phyloP scores from a whole-genome alignment of 495 filamentous ascomycete species.

The Hamigera avellanea region DNA sequence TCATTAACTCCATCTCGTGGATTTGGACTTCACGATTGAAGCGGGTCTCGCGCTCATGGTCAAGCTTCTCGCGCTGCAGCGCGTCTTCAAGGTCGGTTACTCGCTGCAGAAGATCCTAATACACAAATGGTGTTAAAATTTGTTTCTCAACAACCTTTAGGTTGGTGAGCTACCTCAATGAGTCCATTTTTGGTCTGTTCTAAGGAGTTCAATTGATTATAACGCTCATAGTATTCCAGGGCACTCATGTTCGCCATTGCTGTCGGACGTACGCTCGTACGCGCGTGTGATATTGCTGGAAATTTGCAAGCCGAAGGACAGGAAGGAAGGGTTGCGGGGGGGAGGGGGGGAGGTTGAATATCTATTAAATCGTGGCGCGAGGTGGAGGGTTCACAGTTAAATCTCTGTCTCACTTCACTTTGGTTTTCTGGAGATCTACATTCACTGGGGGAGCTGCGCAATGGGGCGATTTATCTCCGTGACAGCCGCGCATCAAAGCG shows the following conservation, averaged over 20 bases:
- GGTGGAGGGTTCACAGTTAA: too few species aligned
- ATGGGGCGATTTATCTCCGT: too few species aligned
- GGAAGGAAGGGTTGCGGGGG: too few species aligned
- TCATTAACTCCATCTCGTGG: constrained; percentile 41
- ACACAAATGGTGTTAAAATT: constrained; percentile 3
- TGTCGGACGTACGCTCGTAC: background rate
- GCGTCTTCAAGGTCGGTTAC: constrained; percentile 34
- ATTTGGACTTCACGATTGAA: constrained; percentile 44
- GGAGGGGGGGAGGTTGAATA: too few species aligned
- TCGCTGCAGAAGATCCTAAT: constrained; percentile 37
- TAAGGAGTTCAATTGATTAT: constrained; percentile 32
- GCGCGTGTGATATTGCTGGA: too few species aligned
- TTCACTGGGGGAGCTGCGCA: too few species aligned
- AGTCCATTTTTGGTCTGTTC: constrained; percentile 42
- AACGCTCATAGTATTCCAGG: constrained; percentile 30
- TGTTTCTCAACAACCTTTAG: background rate
- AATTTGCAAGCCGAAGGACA: too few species aligned
- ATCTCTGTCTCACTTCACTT: too few species aligned
- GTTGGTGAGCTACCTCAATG: constrained; percentile 31
- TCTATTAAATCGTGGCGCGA: too few species aligned
- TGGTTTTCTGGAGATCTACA: too few species aligned
- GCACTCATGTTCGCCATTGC: constrained; percentile 18
- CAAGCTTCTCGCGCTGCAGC: constrained; percentile 36
- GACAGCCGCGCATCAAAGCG: too few species aligned
- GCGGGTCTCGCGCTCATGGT: constrained; percentile 42